Evolutionary conservation across 1,284 basidiomycete species (phyloP).

Genomic region (Ceratobasidium sp.): DNA sequence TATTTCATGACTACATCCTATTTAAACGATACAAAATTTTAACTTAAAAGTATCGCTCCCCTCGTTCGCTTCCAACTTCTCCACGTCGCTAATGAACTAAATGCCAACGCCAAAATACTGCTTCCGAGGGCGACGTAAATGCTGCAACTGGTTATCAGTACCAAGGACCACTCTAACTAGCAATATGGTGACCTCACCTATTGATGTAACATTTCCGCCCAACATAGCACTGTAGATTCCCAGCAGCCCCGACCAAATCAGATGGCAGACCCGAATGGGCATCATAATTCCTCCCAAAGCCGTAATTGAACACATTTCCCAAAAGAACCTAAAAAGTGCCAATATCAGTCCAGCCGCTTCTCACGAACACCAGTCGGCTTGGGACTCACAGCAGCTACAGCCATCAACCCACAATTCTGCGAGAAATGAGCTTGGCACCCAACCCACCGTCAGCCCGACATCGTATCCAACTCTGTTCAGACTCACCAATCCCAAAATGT

Average conservation of each 20-base stretch:
- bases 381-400: slow-evolving; percentile 81
- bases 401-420: slow-evolving; percentile 89
- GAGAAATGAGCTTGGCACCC: slow-evolving; percentile 66
- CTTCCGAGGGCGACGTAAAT: slow-evolving; percentile 39
- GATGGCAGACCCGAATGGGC: slow-evolving; percentile 64
- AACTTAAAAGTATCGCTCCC: neutral
- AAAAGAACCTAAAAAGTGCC: slow-evolving; percentile 17
- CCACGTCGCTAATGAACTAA: slow-evolving; percentile 35
- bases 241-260: neutral
- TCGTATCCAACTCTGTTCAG: neutral
- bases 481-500: slow-evolving; percentile 85
- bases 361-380: neutral
- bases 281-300: slow-evolving; percentile 86
- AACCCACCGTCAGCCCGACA: neutral
- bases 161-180: no score
- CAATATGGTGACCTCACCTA: slow-evolving; percentile 15
- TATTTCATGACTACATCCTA: no score
- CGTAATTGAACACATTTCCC: slow-evolving; percentile 82
- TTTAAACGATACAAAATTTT: no score
- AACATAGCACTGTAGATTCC: slow-evolving; percentile 45
- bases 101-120: slow-evolving; percentile 11
- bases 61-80: slow-evolving; percentile 36
- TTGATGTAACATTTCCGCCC: slow-evolving; percentile 48
- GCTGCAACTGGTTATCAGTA: slow-evolving; percentile 3
- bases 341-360: neutral